Conservation (phyloP, 2,329 filamentous ascomycete species). For the Exophiala oligosperma region DNA sequence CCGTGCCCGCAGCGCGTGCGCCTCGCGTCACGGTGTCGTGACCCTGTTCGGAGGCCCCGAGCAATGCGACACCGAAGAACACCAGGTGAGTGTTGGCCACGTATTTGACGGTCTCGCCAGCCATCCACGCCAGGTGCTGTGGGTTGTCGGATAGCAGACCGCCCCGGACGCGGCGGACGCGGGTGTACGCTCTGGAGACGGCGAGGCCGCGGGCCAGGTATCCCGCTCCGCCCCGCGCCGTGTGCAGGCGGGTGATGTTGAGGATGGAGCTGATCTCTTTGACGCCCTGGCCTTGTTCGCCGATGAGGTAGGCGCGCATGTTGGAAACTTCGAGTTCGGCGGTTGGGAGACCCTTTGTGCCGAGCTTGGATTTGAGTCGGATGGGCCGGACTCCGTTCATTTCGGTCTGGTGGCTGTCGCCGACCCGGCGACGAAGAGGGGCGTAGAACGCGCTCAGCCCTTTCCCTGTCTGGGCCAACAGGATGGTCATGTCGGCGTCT, state of each 20-base stretch:
- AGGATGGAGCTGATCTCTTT: conserved; percentile 68
- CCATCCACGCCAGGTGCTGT: conserved; percentile 36
- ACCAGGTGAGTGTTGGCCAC: conserved; percentile 21
- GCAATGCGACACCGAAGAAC: conserved; percentile 34
- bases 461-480: conserved; percentile 61
- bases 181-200: conserved; percentile 44
- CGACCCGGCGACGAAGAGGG: conserved; percentile 48
- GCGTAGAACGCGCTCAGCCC: conserved; percentile 64
- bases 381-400: conserved; percentile 67
- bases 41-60: conserved; percentile 36
- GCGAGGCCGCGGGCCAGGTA: conserved; percentile 42
- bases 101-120: conserved; percentile 33
- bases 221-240: conserved; percentile 39
- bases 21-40: conserved; percentile 23
- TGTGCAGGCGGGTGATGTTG: conserved; percentile 60
- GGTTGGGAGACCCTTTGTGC: conserved; percentile 68
- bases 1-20: conserved; percentile 10
- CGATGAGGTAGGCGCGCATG: conserved; percentile 67
- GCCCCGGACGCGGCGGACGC: conserved; percentile 38
- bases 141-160: conserved; percentile 41
- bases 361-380: conserved; percentile 71
- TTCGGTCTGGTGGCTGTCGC: conserved; percentile 11
- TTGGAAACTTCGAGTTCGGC: conserved; percentile 67
- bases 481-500: conserved; percentile 63
- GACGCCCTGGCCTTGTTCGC: conserved; percentile 65